Conservation (phyloP, 495 filamentous ascomycete species). For the Letharia lupina region DNA sequence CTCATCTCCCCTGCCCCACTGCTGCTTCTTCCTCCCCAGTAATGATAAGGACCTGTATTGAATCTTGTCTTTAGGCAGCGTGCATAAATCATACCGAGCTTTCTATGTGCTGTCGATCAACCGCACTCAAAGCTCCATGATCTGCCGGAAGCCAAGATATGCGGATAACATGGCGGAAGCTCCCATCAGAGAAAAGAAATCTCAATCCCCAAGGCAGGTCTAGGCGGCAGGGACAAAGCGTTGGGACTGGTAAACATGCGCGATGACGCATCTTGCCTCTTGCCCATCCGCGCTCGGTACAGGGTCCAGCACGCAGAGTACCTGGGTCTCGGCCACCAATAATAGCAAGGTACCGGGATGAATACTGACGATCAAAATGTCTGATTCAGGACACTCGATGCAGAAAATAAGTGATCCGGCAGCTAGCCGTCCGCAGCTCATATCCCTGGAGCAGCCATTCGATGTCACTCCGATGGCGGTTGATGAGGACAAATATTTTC, state of each 20-base stretch:
- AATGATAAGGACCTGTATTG: not conserved
- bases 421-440: slow-evolving; percentile 1
- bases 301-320: not conserved
- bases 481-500: not conserved
- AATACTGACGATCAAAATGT: not conserved
- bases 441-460: not conserved
- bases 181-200: not conserved
- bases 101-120: not conserved
- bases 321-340: not conserved
- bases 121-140: not conserved
- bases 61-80: not conserved
- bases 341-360: not conserved
- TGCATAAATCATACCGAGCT: not conserved
- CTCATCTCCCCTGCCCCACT: not conserved
- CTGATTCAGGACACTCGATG: not conserved
- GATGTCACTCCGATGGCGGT: not conserved
- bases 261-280: not conserved
- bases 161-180: not conserved
- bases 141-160: slow-evolving; percentile 2
- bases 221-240: not conserved
- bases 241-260: slow-evolving; percentile 1
- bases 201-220: not conserved
- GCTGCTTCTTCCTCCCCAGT: not conserved
- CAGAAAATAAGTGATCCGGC: not conserved
- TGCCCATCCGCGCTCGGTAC: not conserved